Base-by-base conservation (phyloP, 495 filamentous ascomycete species). In the Hamigera avellanea region DNA sequence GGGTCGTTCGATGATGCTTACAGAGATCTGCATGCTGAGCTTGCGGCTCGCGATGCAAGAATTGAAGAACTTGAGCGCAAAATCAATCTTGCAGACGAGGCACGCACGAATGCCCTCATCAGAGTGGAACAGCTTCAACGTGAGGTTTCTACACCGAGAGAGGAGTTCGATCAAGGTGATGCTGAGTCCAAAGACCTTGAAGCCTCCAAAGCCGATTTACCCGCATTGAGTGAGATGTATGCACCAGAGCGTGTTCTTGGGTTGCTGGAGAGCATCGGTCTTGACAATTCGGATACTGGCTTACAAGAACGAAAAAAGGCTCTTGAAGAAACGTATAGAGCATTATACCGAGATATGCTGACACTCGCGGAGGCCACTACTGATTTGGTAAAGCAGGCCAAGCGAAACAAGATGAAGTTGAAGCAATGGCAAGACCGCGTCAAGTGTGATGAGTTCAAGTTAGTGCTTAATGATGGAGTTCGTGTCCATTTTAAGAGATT, bases 331-430 rank as follows among this genome's bases (percentile, higher is more conserved):
- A 58, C 54, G 39, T 68, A 68, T 42, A 35, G 35, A 1, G 43
- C 49, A 12, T 45, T 68, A 9, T 68, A 66, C 28, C 28, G 36
- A 8, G 52, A 56, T 31, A 23, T 52, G 3, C 36, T 48, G 13
- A 50, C 37, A 13, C 46, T 65, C 9, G 15, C 48, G 6, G 35
- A 47, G 19, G 53, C 50, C 16, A 50, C 43, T 35, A 43, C 29
- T 12, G 41, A 43, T 15, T 53, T 68, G 25, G 62, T 48, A 40
- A 19, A 34, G 2, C 48, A 49, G 16, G 38, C 60, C 1, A 52
- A 58, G 21, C 50, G 54, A 13, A 56, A 62, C 17, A 72, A 60
- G 37, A 56, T 42, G 44, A 67, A 61, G 42, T 46, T 57, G 9
- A 32, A 18, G n/a, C 40, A 53, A 37, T 59, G 56, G 49, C 55